phyloP scores from a whole-genome alignment of 2,329 filamentous ascomycete species.

The Zopfia rhizophila region DNA sequence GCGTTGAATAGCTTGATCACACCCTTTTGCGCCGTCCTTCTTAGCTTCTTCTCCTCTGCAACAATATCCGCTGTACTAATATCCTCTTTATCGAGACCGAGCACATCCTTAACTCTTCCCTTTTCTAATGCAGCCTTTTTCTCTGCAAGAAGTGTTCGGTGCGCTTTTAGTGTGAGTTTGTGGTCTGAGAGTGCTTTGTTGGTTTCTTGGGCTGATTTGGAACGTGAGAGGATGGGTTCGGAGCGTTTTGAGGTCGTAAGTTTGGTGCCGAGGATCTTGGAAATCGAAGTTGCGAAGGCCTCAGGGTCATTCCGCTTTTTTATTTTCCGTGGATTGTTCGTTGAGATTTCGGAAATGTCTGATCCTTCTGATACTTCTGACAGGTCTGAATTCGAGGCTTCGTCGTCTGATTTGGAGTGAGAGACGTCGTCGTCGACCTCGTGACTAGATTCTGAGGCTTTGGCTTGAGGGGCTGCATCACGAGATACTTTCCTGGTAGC shows the following conservation, averaged over 20 bases:
- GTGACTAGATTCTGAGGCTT: conserved; percentile 38
- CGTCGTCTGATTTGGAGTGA: conserved; percentile 44
- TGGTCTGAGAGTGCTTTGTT: conserved; percentile 78
- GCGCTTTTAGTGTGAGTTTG: conserved; percentile 83
- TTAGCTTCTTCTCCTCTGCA: conserved; percentile 80
- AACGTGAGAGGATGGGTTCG: conserved; percentile 92
- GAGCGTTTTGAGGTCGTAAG: conserved; percentile 81
- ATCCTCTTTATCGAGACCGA: conserved; percentile 68
- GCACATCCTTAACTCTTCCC: conserved; percentile 86
- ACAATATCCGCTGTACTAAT: conserved; percentile 63
- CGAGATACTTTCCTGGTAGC: conserved; percentile 38
- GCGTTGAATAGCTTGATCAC: conserved; percentile 98
- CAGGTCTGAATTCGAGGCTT: conserved; percentile 37
- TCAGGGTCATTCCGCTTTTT: conserved; percentile 91
- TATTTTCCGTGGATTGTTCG: conserved; percentile 56
- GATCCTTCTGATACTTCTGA: conserved; percentile 55
- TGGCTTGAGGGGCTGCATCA: conserved; percentile 42
- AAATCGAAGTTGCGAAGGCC: conserved; percentile 91
- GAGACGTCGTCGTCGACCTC: conserved; percentile 35
- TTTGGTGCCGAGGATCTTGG: conserved; percentile 92
- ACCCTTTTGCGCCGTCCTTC: conserved; percentile 90
- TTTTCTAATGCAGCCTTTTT: conserved; percentile 83
- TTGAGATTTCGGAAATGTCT: conserved; percentile 46
- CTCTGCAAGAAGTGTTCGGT: conserved; percentile 80
- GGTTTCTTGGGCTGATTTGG: conserved; percentile 76